phyloP scores from a whole-genome alignment of 2,329 filamentous ascomycete species.

The Arthrobotrys conoides region DNA sequence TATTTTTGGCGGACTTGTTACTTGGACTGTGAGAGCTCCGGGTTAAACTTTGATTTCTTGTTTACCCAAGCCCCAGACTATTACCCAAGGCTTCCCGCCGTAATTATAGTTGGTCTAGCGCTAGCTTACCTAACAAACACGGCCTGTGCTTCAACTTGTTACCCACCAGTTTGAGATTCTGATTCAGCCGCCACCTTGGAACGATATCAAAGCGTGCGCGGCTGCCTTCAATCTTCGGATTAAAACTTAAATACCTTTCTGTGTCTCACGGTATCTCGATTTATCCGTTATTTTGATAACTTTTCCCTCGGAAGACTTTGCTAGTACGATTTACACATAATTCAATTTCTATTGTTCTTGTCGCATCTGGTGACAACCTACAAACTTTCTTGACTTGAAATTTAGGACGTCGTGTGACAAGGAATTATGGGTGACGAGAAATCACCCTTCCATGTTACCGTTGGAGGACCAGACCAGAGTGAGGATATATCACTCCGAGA shows the following conservation, averaged over 20 bases:
- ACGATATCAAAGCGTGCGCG: neutral
- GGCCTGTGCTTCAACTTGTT: neutral
- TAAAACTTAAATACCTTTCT: neutral
- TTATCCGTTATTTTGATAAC: no score
- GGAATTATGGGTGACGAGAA: slow-evolving; percentile 21
- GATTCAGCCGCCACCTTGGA: neutral
- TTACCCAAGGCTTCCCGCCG: neutral
- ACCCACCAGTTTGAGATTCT: slow-evolving; percentile 7
- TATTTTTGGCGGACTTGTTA: slow-evolving; percentile 12
- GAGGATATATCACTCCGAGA: neutral
- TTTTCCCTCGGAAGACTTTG: neutral
- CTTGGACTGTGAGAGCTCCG: slow-evolving; percentile 2
- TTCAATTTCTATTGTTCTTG: no score
- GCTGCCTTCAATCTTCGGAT: neutral
- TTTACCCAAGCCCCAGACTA: no score
- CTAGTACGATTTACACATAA: no score
- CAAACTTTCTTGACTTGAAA: neutral
- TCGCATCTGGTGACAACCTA: neutral
- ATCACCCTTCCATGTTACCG: slow-evolving; percentile 21
- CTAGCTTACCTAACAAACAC: neutral
- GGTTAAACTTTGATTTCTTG: neutral
- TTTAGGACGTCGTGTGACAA: neutral
- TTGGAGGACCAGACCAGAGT: neutral
- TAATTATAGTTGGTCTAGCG: neutral
- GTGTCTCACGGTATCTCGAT: no score